Percentiles rank a stretch among this genome's conserved stretches.
These are phyloP conservation scores for Tolypocladium amazonense DNA, from an alignment of 2,329 filamentous ascomycete species.

Conservation along the genomic window DNA sequence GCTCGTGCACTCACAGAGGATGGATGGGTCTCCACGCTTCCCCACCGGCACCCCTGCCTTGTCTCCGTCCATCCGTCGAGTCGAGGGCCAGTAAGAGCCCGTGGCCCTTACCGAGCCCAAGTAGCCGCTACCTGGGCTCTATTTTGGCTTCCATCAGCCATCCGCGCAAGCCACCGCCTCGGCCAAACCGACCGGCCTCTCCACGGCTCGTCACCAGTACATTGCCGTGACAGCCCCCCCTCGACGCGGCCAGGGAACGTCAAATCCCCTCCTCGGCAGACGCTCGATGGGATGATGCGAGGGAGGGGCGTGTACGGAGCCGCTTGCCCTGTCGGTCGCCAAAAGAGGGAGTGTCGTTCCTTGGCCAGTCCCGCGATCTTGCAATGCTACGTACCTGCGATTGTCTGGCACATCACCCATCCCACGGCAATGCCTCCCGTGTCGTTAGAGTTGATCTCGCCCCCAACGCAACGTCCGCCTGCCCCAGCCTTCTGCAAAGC, in stretches of 20 bases:
- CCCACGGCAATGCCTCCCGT: slow-evolving; percentile 7
- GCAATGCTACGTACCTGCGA: slow-evolving; percentile 4
- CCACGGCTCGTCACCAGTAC: slow-evolving; percentile 16
- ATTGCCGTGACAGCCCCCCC: slow-evolving; percentile 4
- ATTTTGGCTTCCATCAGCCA: slow-evolving; percentile 3
- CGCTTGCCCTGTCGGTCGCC: neutral
- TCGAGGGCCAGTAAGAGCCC: neutral
- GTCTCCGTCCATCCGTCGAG: neutral
- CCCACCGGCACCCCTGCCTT: slow-evolving; percentile 2
- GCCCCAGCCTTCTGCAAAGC: slow-evolving; percentile 10
- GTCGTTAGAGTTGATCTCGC: slow-evolving; percentile 10
- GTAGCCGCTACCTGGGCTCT: slow-evolving; percentile 4
- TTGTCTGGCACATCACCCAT: slow-evolving; percentile 7
- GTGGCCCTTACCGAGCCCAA: slow-evolving; percentile 1
- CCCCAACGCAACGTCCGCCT: slow-evolving; percentile 11
- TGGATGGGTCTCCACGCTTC: slow-evolving; percentile 1
- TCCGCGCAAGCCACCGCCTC: slow-evolving; percentile 3
- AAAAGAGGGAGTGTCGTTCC: slow-evolving; percentile 1
- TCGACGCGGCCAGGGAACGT: neutral
- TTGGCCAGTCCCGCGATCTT: slow-evolving; percentile 2
- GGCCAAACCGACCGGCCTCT: slow-evolving; percentile 3
- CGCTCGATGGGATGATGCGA: slow-evolving; percentile 14
- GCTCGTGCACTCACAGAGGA: neutral
- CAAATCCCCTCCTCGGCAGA: slow-evolving; percentile 18
- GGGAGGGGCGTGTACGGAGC: neutral